phyloP scores from a whole-genome alignment of 2,329 filamentous ascomycete species.

The Thelonectria olida region DNA sequence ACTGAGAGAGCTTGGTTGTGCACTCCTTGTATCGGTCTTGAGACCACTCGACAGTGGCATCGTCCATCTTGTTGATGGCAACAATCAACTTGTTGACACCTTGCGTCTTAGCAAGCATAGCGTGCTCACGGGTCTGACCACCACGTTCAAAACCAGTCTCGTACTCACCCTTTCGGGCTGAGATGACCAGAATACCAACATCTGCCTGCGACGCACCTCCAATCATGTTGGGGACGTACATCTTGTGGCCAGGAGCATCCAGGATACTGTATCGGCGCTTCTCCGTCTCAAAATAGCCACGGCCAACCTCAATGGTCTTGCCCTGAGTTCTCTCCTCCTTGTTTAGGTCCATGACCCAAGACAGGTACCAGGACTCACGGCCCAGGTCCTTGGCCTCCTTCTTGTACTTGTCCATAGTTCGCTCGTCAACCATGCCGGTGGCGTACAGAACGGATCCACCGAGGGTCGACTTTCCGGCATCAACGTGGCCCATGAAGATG shows the following conservation, averaged over 20 bases:
- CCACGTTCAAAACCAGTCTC: constrained; percentile 98
- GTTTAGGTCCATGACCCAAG: constrained; percentile 96
- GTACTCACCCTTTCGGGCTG: constrained; percentile 96
- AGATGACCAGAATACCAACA: constrained; percentile 95
- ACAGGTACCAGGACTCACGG: constrained; percentile 98
- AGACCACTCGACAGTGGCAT: constrained; percentile 95
- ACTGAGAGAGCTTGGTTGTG: constrained; percentile 84
- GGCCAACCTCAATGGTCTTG: constrained; percentile 97
- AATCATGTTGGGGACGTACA: constrained; percentile 98
- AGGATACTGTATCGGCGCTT: constrained; percentile 96
- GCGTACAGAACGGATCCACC: constrained; percentile 92
- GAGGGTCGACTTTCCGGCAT: constrained; percentile 96
- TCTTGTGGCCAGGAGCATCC: constrained; percentile 97
- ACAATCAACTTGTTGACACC: constrained; percentile 97
- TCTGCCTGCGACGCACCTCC: constrained; percentile 93
- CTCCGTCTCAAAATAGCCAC: constrained; percentile 96
- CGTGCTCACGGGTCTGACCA: constrained; percentile 96
- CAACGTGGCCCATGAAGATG: constrained; percentile 97
- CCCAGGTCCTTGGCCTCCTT: constrained; percentile 95
- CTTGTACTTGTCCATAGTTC: constrained; percentile 98
- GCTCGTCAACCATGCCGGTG: constrained; percentile 99
- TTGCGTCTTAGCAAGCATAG: constrained; percentile 96
- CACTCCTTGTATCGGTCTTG: constrained; percentile 94
- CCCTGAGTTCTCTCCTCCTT: constrained; percentile 96
- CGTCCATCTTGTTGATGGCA: constrained; percentile 99